Evolutionary conservation across 2,329 filamentous ascomycete genomes (phyloP), one percentile per base, ranked within the genome.

Genomic region (Pseudovirgaria hyperparasitica): DNA sequence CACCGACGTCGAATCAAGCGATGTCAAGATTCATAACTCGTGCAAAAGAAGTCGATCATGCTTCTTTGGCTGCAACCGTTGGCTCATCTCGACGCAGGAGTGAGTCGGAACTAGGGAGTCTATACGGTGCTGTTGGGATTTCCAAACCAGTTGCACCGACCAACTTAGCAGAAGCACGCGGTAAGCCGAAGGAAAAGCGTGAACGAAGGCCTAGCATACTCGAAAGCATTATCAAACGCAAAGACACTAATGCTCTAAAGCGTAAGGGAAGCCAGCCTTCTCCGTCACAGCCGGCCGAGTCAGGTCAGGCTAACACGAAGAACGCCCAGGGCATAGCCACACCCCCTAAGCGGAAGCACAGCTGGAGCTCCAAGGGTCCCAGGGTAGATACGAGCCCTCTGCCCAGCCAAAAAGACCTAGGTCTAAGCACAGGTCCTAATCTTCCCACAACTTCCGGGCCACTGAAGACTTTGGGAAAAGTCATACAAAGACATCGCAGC

Each of bases 31-130:
- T 62, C 37, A 45, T 55, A 17, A 50, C 55, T 36, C 57, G 60
- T 25, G 62, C 62, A 4, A 59, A 55, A 23, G 65, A 70, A 28
- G 50, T 65, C 10, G 68, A 72, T 26, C 61, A 59, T 6, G 56
- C 61, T 23, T 72, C 68, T 9, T 57, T 67, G 24, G 66, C 72
- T 9, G 76, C 76, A 11, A 82, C 77, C 1, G 74, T 77, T 63
- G 77, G 77, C 10, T 82, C 77, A 2, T 65, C 71, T 5, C 67
- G 75, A 22, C 67, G 69, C 31, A 77, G 49, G 8, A 56, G 76
- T 46, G 58, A 78, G 25, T 71, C 75, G 5, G 74, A 80, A 30
- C 54, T 72, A 16, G 72, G 76, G 19, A 70, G 65, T 11, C 55
- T 76, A 22, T 62, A 60, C 6, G 67, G 66, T 29, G 71, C 73